These are phyloP conservation scores for Neofusicoccum kwambonambiense DNA, from an alignment of 2,329 filamentous ascomycete genomes.

Conservation along the genomic window DNA sequence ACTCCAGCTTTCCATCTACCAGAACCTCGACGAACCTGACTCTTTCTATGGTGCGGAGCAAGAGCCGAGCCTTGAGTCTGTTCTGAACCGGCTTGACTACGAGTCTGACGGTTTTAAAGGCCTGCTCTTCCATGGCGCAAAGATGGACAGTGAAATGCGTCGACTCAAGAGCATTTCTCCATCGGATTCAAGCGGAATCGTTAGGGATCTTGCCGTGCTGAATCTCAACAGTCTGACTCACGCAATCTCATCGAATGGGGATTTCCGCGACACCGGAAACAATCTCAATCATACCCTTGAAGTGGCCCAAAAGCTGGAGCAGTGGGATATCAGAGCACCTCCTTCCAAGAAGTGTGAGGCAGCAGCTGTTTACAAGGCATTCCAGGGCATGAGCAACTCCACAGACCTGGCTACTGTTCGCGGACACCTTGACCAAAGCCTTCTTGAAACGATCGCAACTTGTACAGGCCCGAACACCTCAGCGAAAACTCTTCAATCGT, in stretches of 20 bases:
- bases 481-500: slow-evolving; percentile 58
- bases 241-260: slow-evolving; percentile 69
- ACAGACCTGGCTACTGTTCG: slow-evolving; percentile 55
- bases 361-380: slow-evolving; percentile 73
- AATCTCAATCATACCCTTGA: slow-evolving; percentile 70
- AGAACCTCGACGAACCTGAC: slow-evolving; percentile 92
- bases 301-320: slow-evolving; percentile 77
- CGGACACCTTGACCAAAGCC: slow-evolving; percentile 61
- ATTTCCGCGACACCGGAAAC: slow-evolving; percentile 57
- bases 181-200: slow-evolving; percentile 65
- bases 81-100: slow-evolving; percentile 81
- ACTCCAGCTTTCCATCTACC: slow-evolving; percentile 78
- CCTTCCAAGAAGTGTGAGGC: slow-evolving; percentile 55
- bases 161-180: slow-evolving; percentile 55
- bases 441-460: slow-evolving; percentile 47
- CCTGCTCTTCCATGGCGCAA: slow-evolving; percentile 84
- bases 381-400: slow-evolving; percentile 74
- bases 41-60: slow-evolving; percentile 90
- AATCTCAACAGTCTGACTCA: slow-evolving; percentile 85
- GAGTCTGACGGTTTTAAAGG: slow-evolving; percentile 85
- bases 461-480: slow-evolving; percentile 30
- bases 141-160: slow-evolving; percentile 82
- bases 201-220: slow-evolving; percentile 74
- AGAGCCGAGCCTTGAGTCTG: slow-evolving; percentile 70
- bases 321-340: slow-evolving; percentile 86